Evolutionary conservation across 306 rosid genomes (phyloP), one percentile per base, ranked within the genome.

Genomic region (Acacia crassicarpa): DNA sequence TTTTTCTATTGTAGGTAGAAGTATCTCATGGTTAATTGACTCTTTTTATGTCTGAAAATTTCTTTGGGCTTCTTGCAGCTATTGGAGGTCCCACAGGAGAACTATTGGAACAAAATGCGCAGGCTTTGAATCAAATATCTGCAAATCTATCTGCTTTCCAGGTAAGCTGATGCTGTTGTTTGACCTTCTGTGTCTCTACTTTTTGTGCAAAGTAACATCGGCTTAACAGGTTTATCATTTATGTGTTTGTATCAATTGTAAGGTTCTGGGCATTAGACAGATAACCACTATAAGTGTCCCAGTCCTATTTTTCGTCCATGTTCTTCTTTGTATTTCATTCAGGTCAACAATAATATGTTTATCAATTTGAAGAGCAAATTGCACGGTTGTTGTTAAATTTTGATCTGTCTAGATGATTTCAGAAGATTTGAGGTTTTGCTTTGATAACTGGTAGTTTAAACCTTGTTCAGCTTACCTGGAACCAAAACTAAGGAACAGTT

Each of bases 1-100:
- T 70, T 61, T 25, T 27, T 74, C 77, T 67, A 23, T 65, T n/a
- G 13, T 33, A 10, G 58, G 66, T 51, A 44, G 71, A 72, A 22
- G 76, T 20, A 40, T 62, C 49, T 78, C 25, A 8, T 65, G 51
- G 74, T 51, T 45, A 40, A 70, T 49, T 32, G 25, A 58, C 63
- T 66, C 19, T 44, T 79, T 71, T 41, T 30, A 13, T 27, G 71
- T 45, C 79, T 87, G 20, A 46, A 79, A 72, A 12, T 86, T 66
- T 12, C 9, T 22, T 80, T 72, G 41, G 22, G 54, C 68, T 49
- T 77, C 32, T 80, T 70, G 79, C 90, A 89, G 92, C 90, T 23
- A 85, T 89, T 79, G 90, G 89, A 67, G 92, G 92, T 56, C 87
- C 85, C n/a, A 81, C 90, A 8, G 90, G 89, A 45, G 90, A 87